Evolutionary conservation across 495 filamentous ascomycete species (phyloP).

Genomic region (Trichocladium antarcticum): DNA sequence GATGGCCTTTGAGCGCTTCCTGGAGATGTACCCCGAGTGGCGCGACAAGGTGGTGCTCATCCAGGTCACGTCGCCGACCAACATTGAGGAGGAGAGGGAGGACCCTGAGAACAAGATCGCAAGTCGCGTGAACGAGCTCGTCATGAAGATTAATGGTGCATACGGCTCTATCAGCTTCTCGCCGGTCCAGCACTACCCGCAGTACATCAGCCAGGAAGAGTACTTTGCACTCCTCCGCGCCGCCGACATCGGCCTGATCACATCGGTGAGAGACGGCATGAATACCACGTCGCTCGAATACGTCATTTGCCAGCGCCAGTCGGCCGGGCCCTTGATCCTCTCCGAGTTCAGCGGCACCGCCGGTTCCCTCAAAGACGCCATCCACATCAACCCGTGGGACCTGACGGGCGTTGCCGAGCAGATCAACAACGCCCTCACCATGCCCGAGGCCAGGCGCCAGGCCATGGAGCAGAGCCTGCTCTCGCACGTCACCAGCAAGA

Average conservation of each 20-base stretch:
- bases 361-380: conserved; percentile 68
- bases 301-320: conserved; percentile 77
- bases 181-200: conserved; percentile 84
- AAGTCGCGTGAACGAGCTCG: conserved; percentile 74
- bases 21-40: conserved; percentile 81
- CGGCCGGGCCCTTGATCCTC: conserved; percentile 74
- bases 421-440: conserved; percentile 67
- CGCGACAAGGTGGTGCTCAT: conserved; percentile 84
- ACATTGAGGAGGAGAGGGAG: conserved; percentile 60
- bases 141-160: conserved; percentile 78
- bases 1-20: conserved; percentile 81
- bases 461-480: conserved; percentile 55
- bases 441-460: conserved; percentile 52
- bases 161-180: conserved; percentile 77
- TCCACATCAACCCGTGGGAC: conserved; percentile 94
- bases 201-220: conserved; percentile 75
- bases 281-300: conserved; percentile 93
- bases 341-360: conserved; percentile 95
- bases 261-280: conserved; percentile 89
- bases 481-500: conserved; percentile 69
- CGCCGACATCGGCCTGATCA: conserved; percentile 83
- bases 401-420: conserved; percentile 64
- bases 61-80: conserved; percentile 83
- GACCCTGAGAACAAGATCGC: conserved; percentile 61
- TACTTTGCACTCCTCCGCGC: conserved; percentile 83